Percentiles rank a stretch among this genome's conserved stretches.
Evolutionary conservation across 2,329 filamentous ascomycete genomes (phyloP).

Genomic region (Ophiocordyceps camponoti-saundersi): DNA sequence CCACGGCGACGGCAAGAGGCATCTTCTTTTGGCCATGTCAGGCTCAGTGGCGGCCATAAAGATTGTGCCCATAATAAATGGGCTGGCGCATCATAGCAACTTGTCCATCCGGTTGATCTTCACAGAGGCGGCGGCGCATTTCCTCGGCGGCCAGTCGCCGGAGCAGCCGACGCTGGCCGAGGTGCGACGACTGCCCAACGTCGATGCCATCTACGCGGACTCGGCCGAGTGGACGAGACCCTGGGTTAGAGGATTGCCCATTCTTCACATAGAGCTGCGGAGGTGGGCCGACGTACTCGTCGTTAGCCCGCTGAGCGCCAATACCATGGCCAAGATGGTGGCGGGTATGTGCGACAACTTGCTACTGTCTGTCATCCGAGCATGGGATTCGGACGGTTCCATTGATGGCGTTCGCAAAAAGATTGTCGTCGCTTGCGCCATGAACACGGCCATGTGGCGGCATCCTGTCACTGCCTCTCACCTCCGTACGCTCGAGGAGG

Average conservation of each 20-base stretch:
- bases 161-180: slow-evolving; percentile 58
- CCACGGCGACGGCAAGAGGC: slow-evolving; percentile 20
- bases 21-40: slow-evolving; percentile 23
- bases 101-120: slow-evolving; percentile 77
- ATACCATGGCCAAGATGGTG: slow-evolving; percentile 70
- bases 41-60: slow-evolving; percentile 78
- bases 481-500: slow-evolving; percentile 48
- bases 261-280: slow-evolving; percentile 80
- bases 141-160: slow-evolving; percentile 55
- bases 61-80: slow-evolving; percentile 45
- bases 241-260: slow-evolving; percentile 63
- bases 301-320: slow-evolving; percentile 68
- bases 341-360: slow-evolving; percentile 65
- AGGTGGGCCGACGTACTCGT: slow-evolving; percentile 64
- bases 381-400: slow-evolving; percentile 66
- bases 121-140: slow-evolving; percentile 55
- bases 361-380: slow-evolving; percentile 56
- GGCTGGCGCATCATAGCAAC: slow-evolving; percentile 31
- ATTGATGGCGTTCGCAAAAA: slow-evolving; percentile 38
- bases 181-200: slow-evolving; percentile 44
- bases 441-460: slow-evolving; percentile 85
- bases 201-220: slow-evolving; percentile 70
- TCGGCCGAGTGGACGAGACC: slow-evolving; percentile 68
- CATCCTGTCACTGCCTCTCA: slow-evolving; percentile 69
- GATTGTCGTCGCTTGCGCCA: slow-evolving; percentile 63